Conservation (phyloP, 306 rosid species). For the Astragalus glycyphyllos region DNA sequence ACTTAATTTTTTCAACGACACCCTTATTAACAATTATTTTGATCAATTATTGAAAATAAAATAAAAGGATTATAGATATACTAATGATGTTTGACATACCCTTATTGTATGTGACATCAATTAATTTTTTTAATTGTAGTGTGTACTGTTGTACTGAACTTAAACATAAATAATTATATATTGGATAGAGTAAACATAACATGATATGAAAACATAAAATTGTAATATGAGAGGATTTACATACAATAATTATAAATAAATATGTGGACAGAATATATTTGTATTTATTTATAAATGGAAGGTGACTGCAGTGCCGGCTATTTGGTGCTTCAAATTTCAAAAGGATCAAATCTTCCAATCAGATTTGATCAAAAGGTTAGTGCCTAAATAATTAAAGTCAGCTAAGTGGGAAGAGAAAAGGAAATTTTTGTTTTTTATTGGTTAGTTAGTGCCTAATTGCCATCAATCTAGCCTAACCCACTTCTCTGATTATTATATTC, state of each 20-base stretch:
- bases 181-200: not conserved
- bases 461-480: not conserved
- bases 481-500: constrained; percentile 32
- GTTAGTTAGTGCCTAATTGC: constrained; percentile 35
- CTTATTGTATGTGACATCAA: too few species aligned
- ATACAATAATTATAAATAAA: not conserved
- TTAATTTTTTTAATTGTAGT: too few species aligned
- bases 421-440: constrained; percentile 47
- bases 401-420: constrained; percentile 39
- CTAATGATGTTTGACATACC: too few species aligned
- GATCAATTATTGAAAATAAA: not conserved
- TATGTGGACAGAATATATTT: not conserved
- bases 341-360: constrained; percentile 35
- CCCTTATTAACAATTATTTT: not conserved
- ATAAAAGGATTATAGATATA: too few species aligned
- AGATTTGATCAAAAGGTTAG: constrained; percentile 8
- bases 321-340: constrained; percentile 41
- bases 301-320: constrained; percentile 34
- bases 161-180: too few species aligned
- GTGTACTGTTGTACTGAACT: too few species aligned
- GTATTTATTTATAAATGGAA: constrained; percentile 23
- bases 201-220: too few species aligned
- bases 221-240: not conserved
- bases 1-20: not conserved
- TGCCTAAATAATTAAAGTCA: constrained; percentile 25